Percentiles rank a stretch among this genome's conserved stretches.
These are phyloP conservation scores for Leptosphaerulina australis DNA, from an alignment of 2,329 filamentous ascomycete species.

Conservation along the genomic window DNA sequence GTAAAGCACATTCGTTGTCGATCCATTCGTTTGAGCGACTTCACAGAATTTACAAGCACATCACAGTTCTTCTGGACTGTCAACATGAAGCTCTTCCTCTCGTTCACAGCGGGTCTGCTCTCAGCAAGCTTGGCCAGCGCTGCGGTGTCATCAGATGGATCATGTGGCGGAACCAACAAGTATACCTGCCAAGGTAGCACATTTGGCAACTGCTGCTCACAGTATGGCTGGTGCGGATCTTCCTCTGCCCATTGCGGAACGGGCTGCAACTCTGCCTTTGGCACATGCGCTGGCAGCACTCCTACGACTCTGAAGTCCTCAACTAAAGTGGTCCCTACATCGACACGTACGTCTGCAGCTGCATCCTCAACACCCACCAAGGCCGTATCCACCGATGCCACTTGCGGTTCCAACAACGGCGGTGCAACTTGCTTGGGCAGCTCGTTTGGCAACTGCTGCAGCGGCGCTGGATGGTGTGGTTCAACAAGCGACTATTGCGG, in stretches of 20 bases:
- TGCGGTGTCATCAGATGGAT: conserved; percentile 49
- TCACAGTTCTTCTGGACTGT: not conserved
- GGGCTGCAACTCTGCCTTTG: conserved; percentile 42
- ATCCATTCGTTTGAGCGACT: conserved; percentile 5
- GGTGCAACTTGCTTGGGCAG: conserved; percentile 28
- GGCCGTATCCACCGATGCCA: conserved; percentile 49
- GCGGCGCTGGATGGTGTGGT: conserved; percentile 52
- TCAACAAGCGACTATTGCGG: conserved; percentile 43
- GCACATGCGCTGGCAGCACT: conserved; percentile 31
- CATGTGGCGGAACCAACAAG: conserved; percentile 50
- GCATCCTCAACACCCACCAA: conserved; percentile 30
- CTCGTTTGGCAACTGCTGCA: conserved; percentile 48
- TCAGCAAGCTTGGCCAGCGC: conserved; percentile 28
- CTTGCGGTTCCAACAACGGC: conserved; percentile 50
- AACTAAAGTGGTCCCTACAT: conserved; percentile 10
- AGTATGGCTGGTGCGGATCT: conserved; percentile 50
- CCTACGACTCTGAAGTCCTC: conserved; percentile 22
- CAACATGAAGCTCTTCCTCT: conserved; percentile 29
- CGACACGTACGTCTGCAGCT: conserved; percentile 21
- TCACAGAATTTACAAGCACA: not conserved
- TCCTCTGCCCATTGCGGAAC: conserved; percentile 38
- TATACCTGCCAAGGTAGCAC: conserved; percentile 53
- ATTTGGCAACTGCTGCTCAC: conserved; percentile 55
- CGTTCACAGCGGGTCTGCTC: conserved; percentile 26
- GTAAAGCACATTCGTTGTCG: conserved; percentile 2